These are phyloP conservation scores for Boletus speciosus DNA, from an alignment of 768 basidiomycete species.

Conservation along the genomic window DNA sequence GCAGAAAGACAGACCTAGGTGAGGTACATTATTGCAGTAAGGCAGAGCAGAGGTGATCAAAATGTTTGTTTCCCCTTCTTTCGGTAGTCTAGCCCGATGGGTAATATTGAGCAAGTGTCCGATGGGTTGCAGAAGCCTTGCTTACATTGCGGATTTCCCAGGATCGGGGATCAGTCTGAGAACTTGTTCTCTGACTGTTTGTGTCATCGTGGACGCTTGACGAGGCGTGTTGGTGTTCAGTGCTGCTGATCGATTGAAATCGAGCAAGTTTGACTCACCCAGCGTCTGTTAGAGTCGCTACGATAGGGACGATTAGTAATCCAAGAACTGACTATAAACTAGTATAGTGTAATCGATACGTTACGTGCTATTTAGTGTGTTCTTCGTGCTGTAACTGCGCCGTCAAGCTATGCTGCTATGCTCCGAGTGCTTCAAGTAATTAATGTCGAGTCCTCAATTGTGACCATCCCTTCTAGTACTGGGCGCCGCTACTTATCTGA, in stretches of 20 bases:
- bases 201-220: conserved; percentile 38
- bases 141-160: conserved; percentile 48
- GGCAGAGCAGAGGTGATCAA: conserved; percentile 95
- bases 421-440: too few relatives aligned
- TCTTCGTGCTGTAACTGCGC: too few relatives aligned
- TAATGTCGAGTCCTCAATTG: background rate
- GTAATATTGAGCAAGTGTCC: background rate
- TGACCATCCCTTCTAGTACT: too few relatives aligned
- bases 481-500: background rate
- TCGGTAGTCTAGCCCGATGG: conserved; percentile 53
- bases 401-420: too few relatives aligned
- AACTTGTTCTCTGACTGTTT: conserved; percentile 53
- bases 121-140: background rate
- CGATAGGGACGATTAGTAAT: conserved; percentile 14
- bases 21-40: conserved; percentile 96
- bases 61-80: conserved; percentile 82
- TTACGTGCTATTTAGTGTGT: background rate
- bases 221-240: background rate
- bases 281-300: background rate
- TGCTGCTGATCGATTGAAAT: conserved; percentile 2
- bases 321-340: background rate
- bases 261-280: conserved; percentile 5
- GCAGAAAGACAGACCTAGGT: conserved; percentile 61
- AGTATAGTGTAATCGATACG: background rate
- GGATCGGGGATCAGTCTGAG: conserved; percentile 51